Conservation (phyloP, 345 rosid species). For the Eucalyptus tenuipes region DNA sequence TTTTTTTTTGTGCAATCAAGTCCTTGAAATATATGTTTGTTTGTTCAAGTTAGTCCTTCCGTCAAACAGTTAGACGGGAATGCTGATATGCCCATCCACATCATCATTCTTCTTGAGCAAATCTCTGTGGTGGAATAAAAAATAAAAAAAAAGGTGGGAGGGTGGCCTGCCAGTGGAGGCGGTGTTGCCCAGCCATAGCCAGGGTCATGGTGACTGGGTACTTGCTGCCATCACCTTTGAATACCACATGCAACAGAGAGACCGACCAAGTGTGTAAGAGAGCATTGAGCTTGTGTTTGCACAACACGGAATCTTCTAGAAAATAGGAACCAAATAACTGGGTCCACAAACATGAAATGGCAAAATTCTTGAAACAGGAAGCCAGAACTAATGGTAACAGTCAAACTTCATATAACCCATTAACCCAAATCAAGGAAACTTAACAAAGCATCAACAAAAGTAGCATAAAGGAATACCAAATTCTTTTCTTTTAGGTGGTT, state of each 20-base stretch:
- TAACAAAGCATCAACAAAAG: neutral
- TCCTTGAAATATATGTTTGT: neutral
- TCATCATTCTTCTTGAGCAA: neutral
- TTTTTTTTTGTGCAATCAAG: neutral
- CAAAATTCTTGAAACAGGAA: neutral
- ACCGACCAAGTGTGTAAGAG: neutral
- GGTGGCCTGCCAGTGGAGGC: neutral
- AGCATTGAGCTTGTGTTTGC: neutral
- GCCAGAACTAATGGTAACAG: neutral
- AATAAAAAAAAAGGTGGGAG: neutral
- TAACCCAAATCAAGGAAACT: neutral
- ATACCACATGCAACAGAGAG: neutral
- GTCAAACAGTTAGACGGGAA: neutral
- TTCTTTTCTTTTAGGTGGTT: neutral
- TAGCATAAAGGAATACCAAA: neutral
- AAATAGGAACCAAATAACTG: neutral
- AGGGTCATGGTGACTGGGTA: neutral
- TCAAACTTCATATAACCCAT: neutral
- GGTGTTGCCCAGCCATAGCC: too few species aligned
- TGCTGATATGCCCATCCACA: neutral
- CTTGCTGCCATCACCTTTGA: neutral
- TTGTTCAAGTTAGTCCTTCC: neutral
- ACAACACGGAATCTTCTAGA: neutral
- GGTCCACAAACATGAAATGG: neutral
- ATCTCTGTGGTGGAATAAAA: fast-evolving